Conservation (phyloP, 257 asterid genomes). For the Solanum arcanum region DNA sequence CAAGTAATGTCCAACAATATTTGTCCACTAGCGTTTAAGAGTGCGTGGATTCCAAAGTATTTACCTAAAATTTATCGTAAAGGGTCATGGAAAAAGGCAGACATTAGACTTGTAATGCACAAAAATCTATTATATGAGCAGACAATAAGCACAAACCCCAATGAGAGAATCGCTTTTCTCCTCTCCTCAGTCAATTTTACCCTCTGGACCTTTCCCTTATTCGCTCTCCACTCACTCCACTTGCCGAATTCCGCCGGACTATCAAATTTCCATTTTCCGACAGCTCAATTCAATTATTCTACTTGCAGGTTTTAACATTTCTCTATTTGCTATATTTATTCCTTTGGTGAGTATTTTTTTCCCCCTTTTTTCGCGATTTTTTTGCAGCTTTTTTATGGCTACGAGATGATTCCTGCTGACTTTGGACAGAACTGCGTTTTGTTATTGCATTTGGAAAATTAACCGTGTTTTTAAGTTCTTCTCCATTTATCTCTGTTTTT, state of each 20-base stretch:
- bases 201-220: conserved; percentile 6
- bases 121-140: not conserved
- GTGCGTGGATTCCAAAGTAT: not conserved
- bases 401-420: not conserved
- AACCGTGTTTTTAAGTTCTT: not conserved
- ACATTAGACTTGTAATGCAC: not conserved
- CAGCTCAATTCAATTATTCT: not conserved
- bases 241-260: not conserved
- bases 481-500: not conserved
- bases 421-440: not conserved
- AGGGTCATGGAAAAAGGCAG: not conserved
- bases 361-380: not conserved
- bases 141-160: conserved; percentile 40
- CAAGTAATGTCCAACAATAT: too few relatives aligned
- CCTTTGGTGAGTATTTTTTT: not conserved
- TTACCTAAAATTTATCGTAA: not conserved
- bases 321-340: not conserved
- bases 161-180: not conserved
- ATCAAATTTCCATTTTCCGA: not conserved
- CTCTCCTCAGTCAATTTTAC: conserved; percentile 4
- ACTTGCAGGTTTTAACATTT: not conserved
- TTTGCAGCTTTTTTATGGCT: not conserved
- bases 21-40: not conserved
- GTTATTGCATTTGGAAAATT: not conserved
- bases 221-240: not conserved